Percentiles rank a stretch among this genome's conserved stretches.
These are phyloP conservation scores for Russula vinacea DNA, from an alignment of 768 basidiomycete genomes.

Conservation along the genomic window DNA sequence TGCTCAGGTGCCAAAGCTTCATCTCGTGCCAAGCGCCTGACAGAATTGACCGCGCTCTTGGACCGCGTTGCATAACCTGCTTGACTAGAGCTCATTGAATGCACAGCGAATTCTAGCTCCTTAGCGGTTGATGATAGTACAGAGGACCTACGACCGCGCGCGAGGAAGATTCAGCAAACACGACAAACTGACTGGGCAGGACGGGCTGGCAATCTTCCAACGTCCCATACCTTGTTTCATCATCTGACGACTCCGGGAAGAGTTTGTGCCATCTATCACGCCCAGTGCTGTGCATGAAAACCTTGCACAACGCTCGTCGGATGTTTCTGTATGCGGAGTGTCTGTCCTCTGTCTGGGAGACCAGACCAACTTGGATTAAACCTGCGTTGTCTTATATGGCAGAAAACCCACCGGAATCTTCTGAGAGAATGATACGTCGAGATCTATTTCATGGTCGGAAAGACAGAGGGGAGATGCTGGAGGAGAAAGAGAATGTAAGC, in stretches of 20 bases:
- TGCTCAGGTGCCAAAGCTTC: slow-evolving; percentile 1
- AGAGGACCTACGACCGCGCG: slow-evolving; percentile 37
- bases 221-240: slow-evolving; percentile 20
- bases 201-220: background rate
- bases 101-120: slow-evolving; percentile 47
- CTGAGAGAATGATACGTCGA: slow-evolving; percentile 42
- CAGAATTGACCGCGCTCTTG: background rate
- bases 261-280: slow-evolving; percentile 36
- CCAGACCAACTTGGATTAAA: background rate
- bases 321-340: slow-evolving; percentile 40
- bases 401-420: slow-evolving; percentile 42
- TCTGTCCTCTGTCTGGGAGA: slow-evolving; percentile 20
- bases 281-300: slow-evolving; percentile 36
- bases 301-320: slow-evolving; percentile 40
- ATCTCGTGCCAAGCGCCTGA: slow-evolving; percentile 8
- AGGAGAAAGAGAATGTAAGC: background rate
- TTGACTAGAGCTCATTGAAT: slow-evolving; percentile 49
- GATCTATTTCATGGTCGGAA: slow-evolving; percentile 38
- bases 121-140: slow-evolving; percentile 44
- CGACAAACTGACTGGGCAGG: background rate
- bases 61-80: slow-evolving; percentile 46
- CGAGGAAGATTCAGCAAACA: background rate
- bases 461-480: slow-evolving; percentile 28
- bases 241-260: slow-evolving; percentile 33
- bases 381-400: background rate